Evolutionary conservation across 805 yeast species (phyloP), one percentile per base, ranked within the genome.

Genomic region (Saccharomycopsis fibuligera): DNA sequence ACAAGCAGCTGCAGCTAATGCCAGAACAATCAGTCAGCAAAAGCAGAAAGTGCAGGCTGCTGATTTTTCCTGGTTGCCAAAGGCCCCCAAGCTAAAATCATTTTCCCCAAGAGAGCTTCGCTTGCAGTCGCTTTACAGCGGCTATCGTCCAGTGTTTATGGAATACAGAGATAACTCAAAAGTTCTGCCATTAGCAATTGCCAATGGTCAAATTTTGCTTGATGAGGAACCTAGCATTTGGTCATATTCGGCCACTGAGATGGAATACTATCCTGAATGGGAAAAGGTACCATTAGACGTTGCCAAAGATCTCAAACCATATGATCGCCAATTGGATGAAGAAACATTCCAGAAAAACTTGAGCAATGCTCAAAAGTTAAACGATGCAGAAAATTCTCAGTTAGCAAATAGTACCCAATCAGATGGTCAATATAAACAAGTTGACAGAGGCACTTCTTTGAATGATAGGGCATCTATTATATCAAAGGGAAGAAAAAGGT

Each of bases 131-230:
- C 35, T 52, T 17, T 52, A 40, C 39, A 45, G 51, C 31, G 56
- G 56, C 5, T 53, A 53, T 40, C 35, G 56, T 30, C 56, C 56
- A 3, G 17, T 53, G 31, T 53, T 53, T 38, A 23, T 53, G 29
- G 31, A 47, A 29, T 44, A 51, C 40, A 42, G 37, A 21, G 22
- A 38, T 5, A 9, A 16, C 12, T 16, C 14, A 14, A 4, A 22
- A 17, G 24, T 23, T 5, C 35, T 14, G 35, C 45, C 44, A 17
- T 33, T 23, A 23, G 45, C 37, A 6, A 16, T 42, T 4, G 30
- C 4, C 16, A 25, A 21, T 14, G 35, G 35, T n/a, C 44, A 41
- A 29, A n/a, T 37, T 9, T 24, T 47, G 14, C 16, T 47, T 12
- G 46, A 47, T 17, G 45, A 48, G 19, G 41, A 30, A 12, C 44